Evolutionary conservation across 2,329 filamentous ascomycete species (phyloP), one percentile per base, ranked within the genome.

Genomic region (Botrytis deweyae): DNA sequence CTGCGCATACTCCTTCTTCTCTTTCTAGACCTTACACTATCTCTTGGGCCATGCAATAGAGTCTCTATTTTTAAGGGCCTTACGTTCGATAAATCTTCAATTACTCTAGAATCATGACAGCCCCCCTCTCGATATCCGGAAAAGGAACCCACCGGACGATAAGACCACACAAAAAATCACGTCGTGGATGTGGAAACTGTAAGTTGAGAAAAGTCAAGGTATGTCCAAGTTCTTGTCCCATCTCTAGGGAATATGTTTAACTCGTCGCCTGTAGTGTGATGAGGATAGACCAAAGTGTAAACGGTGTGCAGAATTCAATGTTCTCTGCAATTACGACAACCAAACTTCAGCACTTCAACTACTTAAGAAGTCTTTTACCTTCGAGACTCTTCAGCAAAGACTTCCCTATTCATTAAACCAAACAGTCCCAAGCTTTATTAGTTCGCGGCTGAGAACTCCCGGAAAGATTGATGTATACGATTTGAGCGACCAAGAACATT

Each of bases 131-230:
- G 25, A 65, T 52, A 33, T 29, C 29, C 42, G 25, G 10, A 64
- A 72, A 65, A 14, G 25, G 1, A 6, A 16, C 10, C 44, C 20
- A n/a, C 38, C 72, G 76, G n/a, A 77, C 73, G 72, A 75, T 78
- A 36, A 76, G 76, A 69, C 63, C 78, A n/a, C 88, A 89, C 76
- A 85, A 82, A 36, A 89, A 89, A 77, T 89, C 87, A 1, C 82
- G 86, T 29, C 81, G 82, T 22, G 87, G 88, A 2, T 89, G 88
- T 76, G 84, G 84, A 4, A 89, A 89, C 76, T 90, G 88, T 79
- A 88, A 88, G 76, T 77, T 88, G 33, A 82, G 87, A 42, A 83
- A 85, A 72, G 83, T 88, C 70, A 89, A 88, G 82, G 86, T 85
- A 79, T 78, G 80, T 75, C 36, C 25, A 14, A 36, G 16, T 18